Base-by-base conservation (phyloP, 345 rosid species). In the Excoecaria agallocha region DNA sequence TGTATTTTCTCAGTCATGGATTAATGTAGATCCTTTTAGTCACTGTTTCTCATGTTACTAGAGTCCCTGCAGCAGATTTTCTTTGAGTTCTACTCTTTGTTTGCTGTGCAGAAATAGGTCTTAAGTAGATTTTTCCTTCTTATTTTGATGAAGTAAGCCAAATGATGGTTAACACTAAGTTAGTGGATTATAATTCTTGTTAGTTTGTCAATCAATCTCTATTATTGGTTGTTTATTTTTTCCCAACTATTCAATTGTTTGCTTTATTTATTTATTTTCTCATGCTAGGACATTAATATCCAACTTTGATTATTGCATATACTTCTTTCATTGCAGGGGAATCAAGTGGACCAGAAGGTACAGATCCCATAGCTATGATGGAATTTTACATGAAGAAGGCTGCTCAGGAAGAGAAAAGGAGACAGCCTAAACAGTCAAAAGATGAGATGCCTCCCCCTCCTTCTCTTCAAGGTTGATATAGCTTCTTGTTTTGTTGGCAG, bases 381-480 rank as follows among this genome's bases (percentile, higher is more conserved):
- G 99, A 96, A 82, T 96, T 88, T 77, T 96, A 91, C 87, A 77
- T 90, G 97, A 96, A 96, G 84, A 96, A 87, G 85, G 98, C 99
- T 76, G 97, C 99, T 57, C 90, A 82, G 74, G 99, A 96, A 85
- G 99, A 93, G 86, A 91, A 72, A 76, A 89, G 80, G 92, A 89
- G 90, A 81, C 95, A 86, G 82, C 98, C 98, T 74, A 96, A 84
- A 82, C 91, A 87, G 76, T 93, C 97, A n/a, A 96, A 96, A 78
- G 98, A 93, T 82, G 99, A 96, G 78, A 93, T 96, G 99, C 98
- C 97, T 5, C 97, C 98, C 0, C 99, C 99, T 79, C 85, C 92
- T 55, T 91, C 96, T 7, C 96, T 96, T 78, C 98, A 85, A 85
- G 97, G 99, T 86, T 76, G 68, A 57, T 51, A 41, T 81, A 71